Evolutionary conservation across 345 rosid species (phyloP), one percentile per base, ranked within the genome.

Genomic region (Aquilaria yunnanensis): DNA sequence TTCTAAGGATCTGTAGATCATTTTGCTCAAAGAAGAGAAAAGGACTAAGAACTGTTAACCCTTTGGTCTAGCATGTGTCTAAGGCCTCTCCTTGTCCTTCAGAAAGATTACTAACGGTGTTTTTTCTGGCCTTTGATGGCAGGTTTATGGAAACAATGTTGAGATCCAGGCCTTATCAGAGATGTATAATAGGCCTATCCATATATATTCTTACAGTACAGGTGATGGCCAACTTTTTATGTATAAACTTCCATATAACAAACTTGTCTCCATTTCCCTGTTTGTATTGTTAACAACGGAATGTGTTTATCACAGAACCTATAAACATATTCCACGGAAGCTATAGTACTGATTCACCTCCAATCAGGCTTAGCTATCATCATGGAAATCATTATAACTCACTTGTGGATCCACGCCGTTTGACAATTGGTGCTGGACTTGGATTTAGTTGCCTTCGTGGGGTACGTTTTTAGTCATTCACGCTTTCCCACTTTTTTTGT

Each of bases 311-410:
- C 77, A 66, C 81, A 91, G 98, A 95, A 59, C 97, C 99, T 53
- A 91, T 91, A 77, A 91, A 95, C 81, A 95, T 76, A 67, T 95
- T 91, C 73, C 99, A 91, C 69, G 89, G 98, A 61, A 89, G 75
- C 82, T 95, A 95, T 79, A 78, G 77, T 49, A 89, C 96, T 1
- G 99, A 95, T 70, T 73, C 70, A 5, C 99, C 98, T 48, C 99
- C 98, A n/a, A 72, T 95, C 52, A 79, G 90, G 68, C 80, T 95
- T 51, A 95, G 98, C 52, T 95, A 72, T 75, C 99, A 91, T 81
- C 94, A 91, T 48, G 92, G 98, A 59, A 95, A 91, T 69, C 99
- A 95, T 77, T 95, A 95, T 70, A 95, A 95, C 72, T 95, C 99
- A 51, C 83, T 95, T 73, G 90, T 95, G 59, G 94, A 95, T 63